Percentiles rank a stretch among this genome's conserved stretches.
Evolutionary conservation across 331 rosid species (phyloP).

Genomic region (Phaseolus coccineus): DNA sequence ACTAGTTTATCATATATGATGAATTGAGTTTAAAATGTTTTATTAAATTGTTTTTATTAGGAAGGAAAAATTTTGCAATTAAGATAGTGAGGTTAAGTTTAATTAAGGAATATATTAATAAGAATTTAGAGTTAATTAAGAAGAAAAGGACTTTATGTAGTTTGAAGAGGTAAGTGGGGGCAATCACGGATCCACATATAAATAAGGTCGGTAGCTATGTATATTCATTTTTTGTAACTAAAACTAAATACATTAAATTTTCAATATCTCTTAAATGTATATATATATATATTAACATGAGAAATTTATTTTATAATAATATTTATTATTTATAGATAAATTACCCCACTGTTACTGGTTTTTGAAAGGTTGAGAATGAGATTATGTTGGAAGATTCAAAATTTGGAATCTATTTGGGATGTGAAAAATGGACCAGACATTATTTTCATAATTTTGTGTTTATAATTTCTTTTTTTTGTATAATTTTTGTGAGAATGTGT

Average conservation of each 20-base stretch:
- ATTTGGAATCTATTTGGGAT: conserved; percentile 24
- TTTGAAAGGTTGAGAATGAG: conserved; percentile 5
- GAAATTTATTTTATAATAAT: too few species aligned
- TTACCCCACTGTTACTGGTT: too few species aligned
- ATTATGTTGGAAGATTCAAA: conserved; percentile 30
- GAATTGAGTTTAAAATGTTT: too few species aligned
- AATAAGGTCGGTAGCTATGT: too few species aligned
- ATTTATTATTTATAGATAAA: too few species aligned
- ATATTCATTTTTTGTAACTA: too few species aligned
- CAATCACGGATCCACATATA: too few species aligned
- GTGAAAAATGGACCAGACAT: not conserved
- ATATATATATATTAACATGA: too few species aligned
- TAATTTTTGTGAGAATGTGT: not conserved
- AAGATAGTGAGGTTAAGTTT: not conserved
- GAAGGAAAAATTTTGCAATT: not conserved
- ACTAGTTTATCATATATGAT: too few species aligned
- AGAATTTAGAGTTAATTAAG: not conserved
- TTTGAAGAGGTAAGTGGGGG: not conserved
- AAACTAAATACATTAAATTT: too few species aligned
- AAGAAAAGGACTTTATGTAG: not conserved
- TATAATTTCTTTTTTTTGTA: not conserved
- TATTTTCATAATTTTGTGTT: not conserved
- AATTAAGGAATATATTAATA: not conserved
- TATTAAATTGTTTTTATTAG: too few species aligned
- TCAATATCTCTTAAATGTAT: too few species aligned